Evolutionary conservation across 257 asterid species (phyloP), one percentile per base, ranked within the genome.

Genomic region (Nicotiana benthamiana): DNA sequence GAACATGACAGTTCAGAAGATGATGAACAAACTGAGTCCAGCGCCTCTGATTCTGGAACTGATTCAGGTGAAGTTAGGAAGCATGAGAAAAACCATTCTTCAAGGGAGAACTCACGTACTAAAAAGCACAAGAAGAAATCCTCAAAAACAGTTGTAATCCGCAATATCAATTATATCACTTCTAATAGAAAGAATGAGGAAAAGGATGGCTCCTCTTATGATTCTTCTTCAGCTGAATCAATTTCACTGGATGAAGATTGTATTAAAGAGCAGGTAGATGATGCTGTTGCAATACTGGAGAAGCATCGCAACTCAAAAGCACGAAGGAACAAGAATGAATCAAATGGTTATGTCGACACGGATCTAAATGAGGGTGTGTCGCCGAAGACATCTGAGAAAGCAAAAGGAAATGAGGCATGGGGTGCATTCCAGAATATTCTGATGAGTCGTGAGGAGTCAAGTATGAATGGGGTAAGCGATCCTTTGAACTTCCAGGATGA

Each of bases 141-240:
- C 83, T 92, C 96, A 4, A 92, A 90, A 84, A 93, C 89, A 2
- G 98, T 93, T 75, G 96, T 93, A 15, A 93, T 93, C 59, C 98
- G 98, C 27, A 93, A 93, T 83, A 93, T 92, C 85, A 93, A 93
- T 79, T 90, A 93, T 86, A 93, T 92, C 80, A 89, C 98, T 82
- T 91, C 95, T 74, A 83, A 90, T 80, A 88, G 83, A 82, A 90
- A 79, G 80, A 90, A 86, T 68, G 97, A 86, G 53, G 93, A 89
- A 20, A 92, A 85, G 80, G 80, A 85, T 77, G 93, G 85, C 16
- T 53, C 51, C 34, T 86, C 93, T 17, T 90, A 84, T 15, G 92
- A 87, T 54, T 87, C 89, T 68, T 83, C 86, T 70, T 88, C 90
- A 1, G 89, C 80, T 48, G 96, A 85, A 62, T 65, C 72, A 34